Base-by-base conservation (phyloP, 2,329 filamentous ascomycete genomes). In the Xylariaceae sp. region DNA sequence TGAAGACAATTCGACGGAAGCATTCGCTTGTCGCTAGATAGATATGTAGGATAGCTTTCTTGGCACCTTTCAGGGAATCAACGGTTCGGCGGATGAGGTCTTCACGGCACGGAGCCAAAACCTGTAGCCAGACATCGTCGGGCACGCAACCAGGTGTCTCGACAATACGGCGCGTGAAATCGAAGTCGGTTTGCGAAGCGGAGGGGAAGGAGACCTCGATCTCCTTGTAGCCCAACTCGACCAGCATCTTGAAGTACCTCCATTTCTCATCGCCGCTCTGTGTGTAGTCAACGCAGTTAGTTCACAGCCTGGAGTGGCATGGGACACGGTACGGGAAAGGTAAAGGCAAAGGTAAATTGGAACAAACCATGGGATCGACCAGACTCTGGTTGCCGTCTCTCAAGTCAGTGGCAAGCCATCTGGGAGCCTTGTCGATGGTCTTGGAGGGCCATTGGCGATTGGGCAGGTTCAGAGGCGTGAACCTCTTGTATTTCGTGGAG, bases 181-280 rank as follows among this genome's bases (percentile, higher is more conserved):
- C 89, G 76, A 91, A 97, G 75, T 97, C 94, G 67, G 88, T 96
- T 70, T 95, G 87, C 40, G 91, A 96, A 11, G 92, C 91, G 0
- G 91, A 95, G 48, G 92, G 92, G 74, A 96, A 97, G 3, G 91
- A 94, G 26, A 96, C 87, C 71, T 97, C 92, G 62, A 97, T 96
- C 74, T 97, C 92, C 75, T 96, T 97, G 80, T 95, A 97, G 64
- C 94, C 92, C 48, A 96, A 80, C 58, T 92, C 85, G 66, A 87
- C 84, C 51, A 97, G 83, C 90, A 95, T 95, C 74, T 91, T 86
- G 79, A 97, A 97, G 79, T 91, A 97, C 58, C 80, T 79, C 84
- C 88, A 94, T 76, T 97, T 97, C 78, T 96, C 91, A 47, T 96
- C 89, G 63, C 90, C 90, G 68, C 90, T 94, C 89, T 94, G 54